phyloP scores from a whole-genome alignment of 805 yeast genomes.

The Saccharomycopsis sp. region DNA sequence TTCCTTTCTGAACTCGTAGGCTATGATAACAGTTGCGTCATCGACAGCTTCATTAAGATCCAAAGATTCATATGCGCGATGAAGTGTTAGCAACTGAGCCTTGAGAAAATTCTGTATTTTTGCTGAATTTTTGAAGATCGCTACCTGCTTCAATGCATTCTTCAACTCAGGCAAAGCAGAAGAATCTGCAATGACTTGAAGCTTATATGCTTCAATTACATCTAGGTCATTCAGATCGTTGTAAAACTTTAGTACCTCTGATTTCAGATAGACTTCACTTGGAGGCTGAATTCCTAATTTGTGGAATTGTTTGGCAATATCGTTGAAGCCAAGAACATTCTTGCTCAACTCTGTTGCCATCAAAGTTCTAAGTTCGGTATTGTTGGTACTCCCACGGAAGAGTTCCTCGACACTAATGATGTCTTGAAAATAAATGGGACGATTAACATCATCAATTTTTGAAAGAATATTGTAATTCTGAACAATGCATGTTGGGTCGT shows the following conservation, averaged over 20 bases:
- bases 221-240: constrained; percentile 24
- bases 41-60: constrained; percentile 45
- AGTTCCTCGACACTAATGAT: constrained; percentile 42
- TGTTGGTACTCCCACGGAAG: no score
- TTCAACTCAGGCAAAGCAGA: constrained; percentile 27
- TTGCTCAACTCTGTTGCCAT: constrained; percentile 41
- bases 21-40: constrained; percentile 68
- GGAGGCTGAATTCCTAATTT: constrained; percentile 26
- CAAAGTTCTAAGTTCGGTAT: constrained; percentile 28
- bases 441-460: constrained; percentile 34
- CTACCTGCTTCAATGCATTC: constrained; percentile 33
- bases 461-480: constrained; percentile 37
- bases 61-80: constrained; percentile 43
- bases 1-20: constrained; percentile 54
- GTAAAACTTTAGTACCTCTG: background rate
- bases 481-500: constrained; percentile 40
- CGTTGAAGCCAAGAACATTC: constrained; percentile 45
- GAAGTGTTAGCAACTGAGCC: constrained; percentile 39
- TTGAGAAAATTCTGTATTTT: constrained; percentile 31
- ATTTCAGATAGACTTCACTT: background rate
- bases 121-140: constrained; percentile 31
- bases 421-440: constrained; percentile 51
- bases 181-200: constrained; percentile 12
- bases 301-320: constrained; percentile 33
- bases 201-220: constrained; percentile 28